Evolutionary conservation across 805 yeast genomes (phyloP).

Genomic region (Candida maris): DNA sequence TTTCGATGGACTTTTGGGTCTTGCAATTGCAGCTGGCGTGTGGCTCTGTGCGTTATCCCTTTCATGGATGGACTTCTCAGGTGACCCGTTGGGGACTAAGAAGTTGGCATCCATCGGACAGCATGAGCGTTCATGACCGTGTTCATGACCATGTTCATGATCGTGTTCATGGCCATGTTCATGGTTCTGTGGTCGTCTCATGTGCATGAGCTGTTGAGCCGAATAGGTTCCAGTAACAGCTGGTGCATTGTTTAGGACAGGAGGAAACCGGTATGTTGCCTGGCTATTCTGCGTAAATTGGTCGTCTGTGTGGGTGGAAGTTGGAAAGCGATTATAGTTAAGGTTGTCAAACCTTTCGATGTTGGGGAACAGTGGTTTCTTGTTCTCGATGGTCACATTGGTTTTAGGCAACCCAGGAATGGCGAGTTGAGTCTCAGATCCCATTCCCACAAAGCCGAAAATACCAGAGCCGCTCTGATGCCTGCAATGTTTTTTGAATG

Average conservation of each 20-base stretch:
- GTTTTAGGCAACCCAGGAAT: conserved; percentile 45
- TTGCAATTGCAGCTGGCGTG: not conserved
- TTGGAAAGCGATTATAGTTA: conserved; percentile 15
- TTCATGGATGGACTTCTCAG: not conserved
- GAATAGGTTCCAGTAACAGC: conserved; percentile 31
- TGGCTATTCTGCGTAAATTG: conserved; percentile 43
- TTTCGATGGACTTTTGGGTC: not conserved
- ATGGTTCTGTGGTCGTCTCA: conserved; percentile 18
- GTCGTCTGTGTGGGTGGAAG: conserved; percentile 4
- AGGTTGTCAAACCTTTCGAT: conserved; percentile 35
- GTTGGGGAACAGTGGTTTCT: conserved; percentile 31
- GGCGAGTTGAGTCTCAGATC: conserved; percentile 54
- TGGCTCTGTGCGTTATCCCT: not conserved
- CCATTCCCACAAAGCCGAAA: conserved; percentile 62
- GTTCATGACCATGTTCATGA: not conserved
- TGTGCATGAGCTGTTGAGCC: conserved; percentile 39
- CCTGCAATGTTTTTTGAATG: conserved; percentile 44
- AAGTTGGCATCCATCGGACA: not conserved
- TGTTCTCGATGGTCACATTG: conserved; percentile 21
- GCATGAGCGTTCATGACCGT: not conserved
- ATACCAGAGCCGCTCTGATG: conserved; percentile 77
- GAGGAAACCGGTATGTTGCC: conserved; percentile 55
- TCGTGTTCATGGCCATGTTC: conserved; percentile 7
- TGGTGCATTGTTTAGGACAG: conserved; percentile 32
- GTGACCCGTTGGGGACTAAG: not conserved